Evolutionary conservation across 1,139 yeast species (phyloP).

Genomic region (Suhomyces kunorum): DNA sequence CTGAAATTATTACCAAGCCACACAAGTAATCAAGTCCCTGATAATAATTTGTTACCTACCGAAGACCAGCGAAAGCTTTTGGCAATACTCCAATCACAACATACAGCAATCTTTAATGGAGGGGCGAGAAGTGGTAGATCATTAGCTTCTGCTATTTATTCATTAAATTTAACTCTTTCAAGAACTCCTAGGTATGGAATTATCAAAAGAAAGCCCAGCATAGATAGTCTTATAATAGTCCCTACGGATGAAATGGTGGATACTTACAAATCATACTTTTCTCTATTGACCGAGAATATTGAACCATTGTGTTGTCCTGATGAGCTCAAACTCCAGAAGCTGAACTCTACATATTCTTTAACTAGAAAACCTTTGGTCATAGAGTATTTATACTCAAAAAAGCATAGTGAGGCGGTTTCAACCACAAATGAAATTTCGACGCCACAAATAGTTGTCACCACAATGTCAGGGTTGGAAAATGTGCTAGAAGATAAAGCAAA

Average conservation of each 20-base stretch:
- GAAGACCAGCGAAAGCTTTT: conserved; percentile 27
- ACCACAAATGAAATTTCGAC: conserved; percentile 1
- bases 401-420: conserved; percentile 2
- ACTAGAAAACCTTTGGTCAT: conserved; percentile 27
- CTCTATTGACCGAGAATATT: conserved; percentile 19
- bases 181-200: conserved; percentile 24
- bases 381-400: conserved; percentile 17
- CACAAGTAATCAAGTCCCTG: conserved; percentile 11
- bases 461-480: conserved; percentile 19
- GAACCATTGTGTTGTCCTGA: conserved; percentile 31
- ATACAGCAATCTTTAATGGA: conserved; percentile 24
- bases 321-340: conserved; percentile 14
- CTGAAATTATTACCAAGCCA: conserved; percentile 12
- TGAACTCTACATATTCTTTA: conserved; percentile 14
- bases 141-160: conserved; percentile 25
- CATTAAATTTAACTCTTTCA: conserved; percentile 25
- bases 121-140: conserved; percentile 29
- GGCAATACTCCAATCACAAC: conserved; percentile 21
- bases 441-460: conserved; percentile 30
- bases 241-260: conserved; percentile 30
- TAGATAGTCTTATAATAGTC: conserved; percentile 29
- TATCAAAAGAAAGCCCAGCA: conserved; percentile 13
- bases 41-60: conserved; percentile 24
- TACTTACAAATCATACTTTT: conserved; percentile 21
- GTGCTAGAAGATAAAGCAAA: conserved; percentile 2